Evolutionary conservation across 208 protist genomes (phyloP), one percentile per base, ranked within the genome.

Genomic region (Willaertia magna): DNA sequence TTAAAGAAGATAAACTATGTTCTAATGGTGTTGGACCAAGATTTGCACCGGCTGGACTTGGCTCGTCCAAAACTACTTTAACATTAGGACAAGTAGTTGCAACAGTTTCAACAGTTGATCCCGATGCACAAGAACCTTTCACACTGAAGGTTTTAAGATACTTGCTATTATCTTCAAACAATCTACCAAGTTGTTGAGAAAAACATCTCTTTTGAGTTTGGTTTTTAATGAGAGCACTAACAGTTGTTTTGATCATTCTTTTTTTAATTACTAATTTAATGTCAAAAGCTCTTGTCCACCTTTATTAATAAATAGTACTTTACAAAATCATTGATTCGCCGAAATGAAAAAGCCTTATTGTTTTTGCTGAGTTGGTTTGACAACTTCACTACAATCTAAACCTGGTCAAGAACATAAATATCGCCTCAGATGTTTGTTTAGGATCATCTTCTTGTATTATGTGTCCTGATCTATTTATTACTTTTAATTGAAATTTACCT

Each of bases 401-500:
- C 34, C 55, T 16, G 34, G 6, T 22, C 55, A 67, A 67, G 34
- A 67, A 67, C 22, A 26, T 34, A n/a, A 67, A 67, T 6, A 81
- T 51, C 1, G 51, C 76, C 34, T 88, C 46, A 22, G 88, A 90
- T 0, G 95, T 46, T 43, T 86, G 87, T 16, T 52, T 52, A 0
- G 95, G 93, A 3, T 93, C 91, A 85, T 97, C 95, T 78, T 97
- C 95, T 91, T 95, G 94, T 78, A 97, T 90, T 87, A 94, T 94
- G 86, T 97, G 95, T 11, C 95, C 95, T 84, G 92, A 94, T 26
- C 90, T 88, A 51, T 92, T 92, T 20, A 92, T 91, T 34, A 96
- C 90, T 4, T 95, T 93, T 49, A 97, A 90, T 91, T 97, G 95
- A 88, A 97, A 97, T 87, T 96, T 95, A 22, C 95, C 95, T 87